Evolutionary conservation across 768 basidiomycete species (phyloP).

Genomic region (Termitomyces sp.): DNA sequence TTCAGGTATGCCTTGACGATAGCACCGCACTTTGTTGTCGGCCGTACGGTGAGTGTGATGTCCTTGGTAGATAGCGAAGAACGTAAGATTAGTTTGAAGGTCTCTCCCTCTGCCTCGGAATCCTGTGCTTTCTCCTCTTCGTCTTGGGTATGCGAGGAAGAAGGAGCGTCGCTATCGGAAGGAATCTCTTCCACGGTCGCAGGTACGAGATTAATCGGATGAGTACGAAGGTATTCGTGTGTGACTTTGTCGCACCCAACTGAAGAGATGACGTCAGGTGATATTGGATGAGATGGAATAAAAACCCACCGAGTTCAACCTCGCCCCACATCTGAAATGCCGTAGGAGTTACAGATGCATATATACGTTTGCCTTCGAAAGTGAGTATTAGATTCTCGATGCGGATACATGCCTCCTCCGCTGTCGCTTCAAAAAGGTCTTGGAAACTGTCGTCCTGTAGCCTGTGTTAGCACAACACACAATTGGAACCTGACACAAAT

Average conservation of each 20-base stretch:
- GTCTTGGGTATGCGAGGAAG: background rate
- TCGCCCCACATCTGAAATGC: slow-evolving; percentile 66
- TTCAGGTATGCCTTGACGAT: slow-evolving; percentile 76
- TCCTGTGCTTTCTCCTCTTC: slow-evolving; percentile 33
- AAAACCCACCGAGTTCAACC: slow-evolving; percentile 56
- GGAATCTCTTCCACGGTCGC: slow-evolving; percentile 5
- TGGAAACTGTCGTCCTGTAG: slow-evolving; percentile 63
- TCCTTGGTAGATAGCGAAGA: slow-evolving; percentile 49
- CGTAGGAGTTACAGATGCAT: slow-evolving; percentile 65
- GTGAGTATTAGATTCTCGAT: slow-evolving; percentile 54
- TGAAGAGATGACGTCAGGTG: slow-evolving; percentile 23
- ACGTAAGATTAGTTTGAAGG: slow-evolving; percentile 64
- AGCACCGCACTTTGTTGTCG: slow-evolving; percentile 72
- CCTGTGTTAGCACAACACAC: background rate
- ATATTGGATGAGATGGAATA: background rate
- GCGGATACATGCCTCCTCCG: slow-evolving; percentile 56
- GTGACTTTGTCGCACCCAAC: slow-evolving; percentile 66
- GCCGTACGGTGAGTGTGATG: slow-evolving; percentile 65
- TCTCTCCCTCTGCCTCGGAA: slow-evolving; percentile 46
- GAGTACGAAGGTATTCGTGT: slow-evolving; percentile 55
- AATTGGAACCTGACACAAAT: background rate
- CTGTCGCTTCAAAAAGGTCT: slow-evolving; percentile 59
- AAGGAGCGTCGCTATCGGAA: slow-evolving; percentile 19
- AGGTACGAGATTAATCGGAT: slow-evolving; percentile 17
- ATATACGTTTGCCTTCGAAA: slow-evolving; percentile 61